Evolutionary conservation across 140 eudicot genomes (phyloP), one percentile per base, ranked within the genome.

Genomic region (Stevia rebaudiana): DNA sequence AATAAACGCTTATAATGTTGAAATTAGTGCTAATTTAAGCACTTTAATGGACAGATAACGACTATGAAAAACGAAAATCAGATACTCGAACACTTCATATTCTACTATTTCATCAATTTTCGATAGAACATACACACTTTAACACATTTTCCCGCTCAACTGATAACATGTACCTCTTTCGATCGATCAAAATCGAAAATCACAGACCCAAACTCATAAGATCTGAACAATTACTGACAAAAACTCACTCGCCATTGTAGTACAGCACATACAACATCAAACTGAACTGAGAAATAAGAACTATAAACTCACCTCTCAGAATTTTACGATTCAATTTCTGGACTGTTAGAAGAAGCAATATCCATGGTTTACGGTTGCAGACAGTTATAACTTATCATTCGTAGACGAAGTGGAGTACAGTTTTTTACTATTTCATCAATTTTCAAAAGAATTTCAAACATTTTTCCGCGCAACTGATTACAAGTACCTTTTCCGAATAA

Each of bases 371-470:
- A 22, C 47, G 30, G n/a, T 16, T 16, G 51, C 37, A 71, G 28
- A 16, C 51, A 1, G 51, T 41, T 62, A 25, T 15, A 61, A 23
- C 10, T 15, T 36, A n/a, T n/a, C n/a, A n/a, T n/a, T n/a, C n/a
- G 46, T 37, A 40, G 17, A 49, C 43, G 70, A 61, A 71, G 6
- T n/a, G 43, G 33, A 71, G 50, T 48, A 5, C 15, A n/a, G 15
- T n/a, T n/a, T 47, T 47, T 18, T 47, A 19, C 11, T 1, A 48
- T 11, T 47, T 50, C 56, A 10, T 47, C 36, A 13, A 10, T 11
- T 64, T 64, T 22, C 13, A 9, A 16, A 2, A 17, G 2, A 65
- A 33, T 31, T 12, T 33, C 35, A 9, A 11, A 17, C 33, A 47
- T 47, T 65, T 65, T 46, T 30, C 53, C 46, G 16, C 52, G 11